Evolutionary conservation across 495 filamentous ascomycete species (phyloP), one percentile per base, ranked within the genome.

Genomic region (Penicillium argentinense): DNA sequence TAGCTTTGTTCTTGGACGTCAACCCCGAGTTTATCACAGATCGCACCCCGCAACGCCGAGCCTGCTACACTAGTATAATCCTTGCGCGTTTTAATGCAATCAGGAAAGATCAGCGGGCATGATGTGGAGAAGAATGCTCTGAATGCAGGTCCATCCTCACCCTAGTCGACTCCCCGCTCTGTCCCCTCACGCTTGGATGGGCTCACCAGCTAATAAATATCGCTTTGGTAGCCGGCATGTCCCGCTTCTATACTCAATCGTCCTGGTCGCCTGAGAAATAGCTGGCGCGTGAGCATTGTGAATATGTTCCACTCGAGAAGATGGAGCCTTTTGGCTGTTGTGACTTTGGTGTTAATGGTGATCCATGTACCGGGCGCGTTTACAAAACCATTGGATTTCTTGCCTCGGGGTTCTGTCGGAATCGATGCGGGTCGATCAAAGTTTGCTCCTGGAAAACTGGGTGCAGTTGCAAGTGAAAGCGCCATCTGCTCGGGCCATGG

Each of bases 401-500:
- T 44, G 4, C 32, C 49, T 23, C 46, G 37, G 1, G 36, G 46
- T 8, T 4, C 26, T 5, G 34, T 32, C 19, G 17, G 5, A 1
- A 7, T 36, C 4, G 11, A 28, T 22, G 28, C 16, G 12, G n/a
- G 43, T n/a, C 4, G 25, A 28, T 24, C 22, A 22, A 26, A 34
- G 7, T 37, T 63, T 26, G 63, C 45, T 8, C 59, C 62, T 9
- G 70, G 77, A 11, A 72, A 72, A 55, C 59, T 75, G 2, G 90
- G 91, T 1, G 90, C 87, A 28, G 85, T 92, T n/a, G 87, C 90
- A 1, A 85, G 81, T 26, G 88, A 95, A 60, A 90, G 78, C 52
- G 65, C 74, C 0, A 76, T 87, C 53, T 95, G 91, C 55, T 91
- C 86, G 51, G 62, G 81, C 14, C 82, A 93, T 59, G 90, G 90